Evolutionary conservation across 2,329 filamentous ascomycete species (phyloP), one percentile per base, ranked within the genome.

Genomic region (Colletotrichum magnum): DNA sequence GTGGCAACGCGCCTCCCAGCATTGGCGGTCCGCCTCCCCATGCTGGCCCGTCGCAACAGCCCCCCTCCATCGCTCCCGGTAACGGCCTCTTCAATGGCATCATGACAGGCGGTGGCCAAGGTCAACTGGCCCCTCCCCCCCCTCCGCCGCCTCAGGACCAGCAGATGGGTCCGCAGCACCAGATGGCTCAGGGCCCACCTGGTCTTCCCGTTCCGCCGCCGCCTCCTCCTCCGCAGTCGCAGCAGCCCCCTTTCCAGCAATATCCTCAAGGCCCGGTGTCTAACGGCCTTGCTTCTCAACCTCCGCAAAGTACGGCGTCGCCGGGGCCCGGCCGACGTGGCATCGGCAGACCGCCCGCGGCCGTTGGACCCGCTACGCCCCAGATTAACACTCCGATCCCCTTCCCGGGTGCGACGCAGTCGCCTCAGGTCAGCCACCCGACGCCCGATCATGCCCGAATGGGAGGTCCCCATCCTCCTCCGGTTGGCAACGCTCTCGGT

Each of bases 51-150:
- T 91, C 93, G 57, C 94, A 96, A 81, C 93, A 94, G 71, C 93
- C 93, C 70, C 95, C 96, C 43, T 95, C 94, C 58, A 93, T 98
- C 74, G 94, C 94, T 32, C 93, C 97, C 77, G 95, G 95, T 28
- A 95, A 93, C 79, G 96, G 97, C 77, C 87, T 98, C 48, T 98
- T 99, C 78, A 94, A 94, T 74, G 94, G 94, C 65, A 97, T 98
- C 78, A 98, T 99, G 94, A 90, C 95, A 64, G 95, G 95, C 73
- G 90, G 88, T 71, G 93, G 92, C 75, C 94, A 95, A 83, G 93
- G 92, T 75, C 94, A 93, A 70, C 93, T 94, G 72, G 94, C 93
- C 70, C 91, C 97, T 74, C 94, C 94, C 72, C 93, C 90, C 75
- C 83, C 82, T 36, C 78, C 79, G 64, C 85, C 85, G 39, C 88